Evolutionary conservation across 2,329 filamentous ascomycete genomes (phyloP).

Genomic region (Penicillium oxalicum): DNA sequence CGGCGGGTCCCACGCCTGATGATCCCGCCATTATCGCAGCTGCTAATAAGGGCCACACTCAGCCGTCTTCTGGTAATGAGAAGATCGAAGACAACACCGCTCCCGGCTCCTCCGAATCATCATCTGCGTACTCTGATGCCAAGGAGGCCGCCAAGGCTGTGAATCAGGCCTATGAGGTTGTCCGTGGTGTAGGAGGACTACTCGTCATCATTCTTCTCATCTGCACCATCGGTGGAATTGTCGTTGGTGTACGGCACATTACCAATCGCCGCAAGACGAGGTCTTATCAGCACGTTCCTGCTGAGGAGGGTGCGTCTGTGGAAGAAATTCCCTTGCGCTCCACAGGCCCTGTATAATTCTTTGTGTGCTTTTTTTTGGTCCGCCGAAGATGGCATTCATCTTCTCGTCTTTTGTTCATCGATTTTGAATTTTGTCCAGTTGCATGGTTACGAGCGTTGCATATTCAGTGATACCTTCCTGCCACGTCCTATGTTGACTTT

Average conservation of each 20-base stretch:
- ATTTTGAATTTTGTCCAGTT: background rate
- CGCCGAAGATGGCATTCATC: background rate
- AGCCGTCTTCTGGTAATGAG: conserved; percentile 1
- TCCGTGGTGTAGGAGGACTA: conserved; percentile 25
- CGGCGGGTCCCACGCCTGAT: conserved; percentile 19
- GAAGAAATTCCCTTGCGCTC: conserved; percentile 17
- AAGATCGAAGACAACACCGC: background rate
- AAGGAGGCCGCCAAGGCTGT: conserved; percentile 26
- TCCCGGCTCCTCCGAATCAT: conserved; percentile 1
- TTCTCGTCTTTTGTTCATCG: background rate
- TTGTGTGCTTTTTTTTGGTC: background rate
- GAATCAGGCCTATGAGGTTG: conserved; percentile 27
- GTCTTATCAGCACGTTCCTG: conserved; percentile 26
- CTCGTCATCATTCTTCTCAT: conserved; percentile 25
- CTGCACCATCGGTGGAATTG: conserved; percentile 20
- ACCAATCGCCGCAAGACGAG: conserved; percentile 19
- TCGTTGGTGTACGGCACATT: conserved; percentile 18
- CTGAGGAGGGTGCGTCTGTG: conserved; percentile 24
- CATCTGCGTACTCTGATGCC: conserved; percentile 14
- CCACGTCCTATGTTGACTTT: background rate
- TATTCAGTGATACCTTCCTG: conserved; percentile 6
- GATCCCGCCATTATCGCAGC: conserved; percentile 23
- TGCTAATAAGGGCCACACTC: conserved; percentile 11
- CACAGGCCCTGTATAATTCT: conserved; percentile 6
- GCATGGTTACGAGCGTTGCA: conserved; percentile 14